Base-by-base conservation (phyloP, 441 rosid species). In the Dalechampia spathulata region DNA sequence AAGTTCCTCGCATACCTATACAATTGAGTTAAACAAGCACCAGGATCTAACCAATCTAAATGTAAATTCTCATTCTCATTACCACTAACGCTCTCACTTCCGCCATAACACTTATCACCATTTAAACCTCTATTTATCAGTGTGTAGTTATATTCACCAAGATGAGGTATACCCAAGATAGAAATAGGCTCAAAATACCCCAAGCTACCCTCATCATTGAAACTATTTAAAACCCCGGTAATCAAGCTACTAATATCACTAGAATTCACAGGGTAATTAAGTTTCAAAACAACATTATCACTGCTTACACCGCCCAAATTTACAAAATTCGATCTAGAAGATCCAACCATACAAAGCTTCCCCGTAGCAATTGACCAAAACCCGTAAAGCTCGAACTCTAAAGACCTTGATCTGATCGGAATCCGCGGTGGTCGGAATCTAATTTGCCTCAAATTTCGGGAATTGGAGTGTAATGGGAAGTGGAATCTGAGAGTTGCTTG, bases 291-390 rank as follows among this genome's bases (percentile, higher is more conserved):
- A 62, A 59, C 90, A 72, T 77, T 52, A 10, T 46, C 46, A 45
- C 70, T 57, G 58, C 58, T 58, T 19, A 62, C 52, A 50, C 27
- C 66, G 42, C 89, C 83, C 21, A 58, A 61, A 60, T 59, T 59
- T 4, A 42, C 55, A 11, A 44, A 40, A 46, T 51, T 64, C 50
- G 59, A 36, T 14, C 79, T 75, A 53, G 97, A 82, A 53, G 97
- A 83, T 81, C 97, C 96, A 22, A 93, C 84, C 95, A 86, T 74
- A 75, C 99, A 93, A 28, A 89, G 78, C 71, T 69, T 73, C 58
- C 92, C 87, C 23, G 78, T 72, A 52, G 79, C 65, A 65, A 79
- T 73, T 3, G 87, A 80, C 97, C 88, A 82, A 64, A 72, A 85
- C 53, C 97, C 99, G 56, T 53, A 66, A 3, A 92, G 66, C 17